Conservation (phyloP, 2,329 filamentous ascomycete genomes). For the Lojkania enalia region DNA sequence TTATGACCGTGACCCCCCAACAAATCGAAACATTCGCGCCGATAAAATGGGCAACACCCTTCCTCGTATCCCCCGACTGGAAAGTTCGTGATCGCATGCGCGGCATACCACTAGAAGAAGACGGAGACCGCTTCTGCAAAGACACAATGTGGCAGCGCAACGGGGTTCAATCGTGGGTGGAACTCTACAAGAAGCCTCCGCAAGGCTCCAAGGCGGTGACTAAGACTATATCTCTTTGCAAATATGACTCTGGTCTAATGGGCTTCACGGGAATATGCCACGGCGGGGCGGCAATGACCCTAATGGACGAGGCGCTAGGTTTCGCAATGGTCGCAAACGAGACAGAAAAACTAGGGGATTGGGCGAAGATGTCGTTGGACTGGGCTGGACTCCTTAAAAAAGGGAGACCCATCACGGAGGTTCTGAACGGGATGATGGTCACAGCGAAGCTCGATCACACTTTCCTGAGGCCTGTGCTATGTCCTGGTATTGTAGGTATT, state of each 20-base stretch:
- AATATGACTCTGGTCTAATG: slow-evolving; percentile 44
- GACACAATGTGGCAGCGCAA: slow-evolving; percentile 21
- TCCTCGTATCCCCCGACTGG: slow-evolving; percentile 27
- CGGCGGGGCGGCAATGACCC: slow-evolving; percentile 67
- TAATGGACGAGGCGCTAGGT: slow-evolving; percentile 64
- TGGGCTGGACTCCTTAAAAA: slow-evolving; percentile 11
- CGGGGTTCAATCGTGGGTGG: slow-evolving; percentile 25
- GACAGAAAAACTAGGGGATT: slow-evolving; percentile 7
- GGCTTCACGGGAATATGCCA: slow-evolving; percentile 73
- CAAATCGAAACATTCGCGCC: slow-evolving; percentile 24
- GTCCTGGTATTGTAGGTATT: slow-evolving; percentile 30
- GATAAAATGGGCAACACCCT: slow-evolving; percentile 26
- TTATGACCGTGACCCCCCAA: slow-evolving; percentile 6
- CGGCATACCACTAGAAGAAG: slow-evolving; percentile 8
- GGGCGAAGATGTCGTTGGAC: background rate
- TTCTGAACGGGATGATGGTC: slow-evolving; percentile 23
- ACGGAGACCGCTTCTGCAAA: slow-evolving; percentile 20
- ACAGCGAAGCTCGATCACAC: slow-evolving; percentile 27
- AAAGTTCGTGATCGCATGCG: slow-evolving; percentile 18
- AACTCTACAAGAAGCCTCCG: slow-evolving; percentile 23
- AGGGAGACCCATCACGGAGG: slow-evolving; percentile 14
- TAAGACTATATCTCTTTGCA: slow-evolving; percentile 21
- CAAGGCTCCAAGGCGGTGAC: slow-evolving; percentile 15
- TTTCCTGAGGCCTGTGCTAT: slow-evolving; percentile 26
- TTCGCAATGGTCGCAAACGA: slow-evolving; percentile 24